Conservation (phyloP, 768 basidiomycete species). For the Agrocybe praecox region DNA sequence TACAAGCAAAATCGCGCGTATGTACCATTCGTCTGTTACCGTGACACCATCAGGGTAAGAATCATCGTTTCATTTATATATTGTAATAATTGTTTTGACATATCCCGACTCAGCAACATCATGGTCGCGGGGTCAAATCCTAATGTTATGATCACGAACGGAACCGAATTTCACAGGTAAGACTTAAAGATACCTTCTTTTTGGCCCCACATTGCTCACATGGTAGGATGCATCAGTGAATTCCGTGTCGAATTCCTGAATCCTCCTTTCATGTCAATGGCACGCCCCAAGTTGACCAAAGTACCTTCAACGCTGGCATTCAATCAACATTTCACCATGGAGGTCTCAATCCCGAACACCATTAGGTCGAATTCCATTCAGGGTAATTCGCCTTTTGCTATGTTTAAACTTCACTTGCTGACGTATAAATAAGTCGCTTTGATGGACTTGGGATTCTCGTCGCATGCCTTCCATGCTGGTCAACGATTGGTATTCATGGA, state of each 20-base stretch:
- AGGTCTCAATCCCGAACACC: conserved; percentile 27
- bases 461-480: conserved; percentile 39
- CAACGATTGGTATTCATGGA: conserved; percentile 36
- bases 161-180: conserved; percentile 25
- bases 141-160: conserved; percentile 29
- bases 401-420: not conserved
- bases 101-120: conserved; percentile 20
- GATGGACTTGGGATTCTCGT: conserved; percentile 39
- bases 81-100: not conserved
- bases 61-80: not conserved
- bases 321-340: conserved; percentile 30
- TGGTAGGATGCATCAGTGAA: conserved; percentile 21
- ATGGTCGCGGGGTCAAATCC: conserved; percentile 48
- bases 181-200: not conserved
- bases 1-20: conserved; percentile 44
- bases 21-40: conserved; percentile 65
- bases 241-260: conserved; percentile 44
- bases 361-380: conserved; percentile 25
- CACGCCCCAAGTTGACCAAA: conserved; percentile 31
- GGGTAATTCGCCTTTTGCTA: conserved; percentile 18
- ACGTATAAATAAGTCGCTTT: conserved; percentile 25
- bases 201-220: not conserved
- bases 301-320: conserved; percentile 35
- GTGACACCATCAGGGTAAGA: conserved; percentile 49
- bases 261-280: conserved; percentile 41